Base-by-base conservation (phyloP, 805 yeast genomes). In the Ogataea trehaloabstinens region DNA sequence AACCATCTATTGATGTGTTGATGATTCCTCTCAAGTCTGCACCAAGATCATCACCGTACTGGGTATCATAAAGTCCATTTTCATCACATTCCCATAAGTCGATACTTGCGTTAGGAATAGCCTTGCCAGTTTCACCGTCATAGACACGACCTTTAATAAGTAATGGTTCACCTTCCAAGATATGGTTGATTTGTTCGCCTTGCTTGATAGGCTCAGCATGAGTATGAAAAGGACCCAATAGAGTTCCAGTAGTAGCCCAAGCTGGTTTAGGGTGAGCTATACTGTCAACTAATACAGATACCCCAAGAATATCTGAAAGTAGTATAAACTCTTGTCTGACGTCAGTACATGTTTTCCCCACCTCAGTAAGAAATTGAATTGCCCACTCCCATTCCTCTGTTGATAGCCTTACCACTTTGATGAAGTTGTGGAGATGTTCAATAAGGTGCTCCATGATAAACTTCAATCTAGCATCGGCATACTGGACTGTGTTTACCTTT, bases 41-140 rank as follows among this genome's bases (percentile, higher is more conserved):
- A 11, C 41, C 41, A 19, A 28, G 16, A 4, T 35, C 34, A 7
- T 27, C 30, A 2, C 37, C 32, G 29, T 38, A 38, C 24, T 38
- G 41, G 13, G 41, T 38, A 31, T 38, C 41, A 28, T 38, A 38
- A 12, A 38, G 31, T 17, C 41, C 41, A 34, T 38, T 38, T 29
- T 38, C 41, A 18, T 38, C 41, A 21, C 41, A 38, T 19, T 38
- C 41, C 41, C 41, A 38, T 6, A 38, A 16, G 12, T 38, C 41
- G 19, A 38, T 30, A 11, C 29, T 19, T 3, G 41, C 41, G 7
- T 31, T 31, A n/a, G 21, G 15, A 28, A 38, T 21, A 2, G 41
- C 37, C 12, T 15, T 10, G 6, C 30, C 37, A 17, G 41, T 32
- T 13, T 28, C 29, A 4, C 32, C 37, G 19, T 38, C 34, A 8